Base-by-base conservation (phyloP, 495 filamentous ascomycete species). In the Xylaria telfairii region DNA sequence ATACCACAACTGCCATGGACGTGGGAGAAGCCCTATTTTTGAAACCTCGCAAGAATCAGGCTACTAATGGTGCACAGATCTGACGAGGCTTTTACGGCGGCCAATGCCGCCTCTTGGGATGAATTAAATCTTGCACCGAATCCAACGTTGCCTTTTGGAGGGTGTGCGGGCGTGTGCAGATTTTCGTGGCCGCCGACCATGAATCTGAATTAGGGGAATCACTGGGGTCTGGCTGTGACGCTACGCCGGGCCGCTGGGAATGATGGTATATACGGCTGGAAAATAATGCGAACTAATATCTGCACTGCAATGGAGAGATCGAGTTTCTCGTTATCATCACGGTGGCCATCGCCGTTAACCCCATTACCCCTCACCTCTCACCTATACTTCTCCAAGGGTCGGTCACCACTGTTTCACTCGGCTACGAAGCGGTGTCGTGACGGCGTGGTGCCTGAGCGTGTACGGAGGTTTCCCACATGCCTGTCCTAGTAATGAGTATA, bases 341-440 rank as follows among this genome's bases (percentile, higher is more conserved):
- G 47, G 24, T 54, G 37, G 4, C 13, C 24, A 56, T 32, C 37
- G 12, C 26, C 32, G 53, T 62, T 30, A 26, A 69, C 30, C 19
- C 56, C n/a, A 53, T 19, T 68, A 62, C 54, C 67, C 67, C 67
- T 61, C 56, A 69, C 56, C 67, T 61, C 56, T 62, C 56, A 49
- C 41, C 41, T 60, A n/a, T 39, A 7, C 9, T 64, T 64, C 39
- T 64, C 46, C n/a, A 68, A 61, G 15, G 53, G n/a, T 51, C 42
- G 53, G n/a, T 51, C 42, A 39, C 17, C 42, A 69, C 24, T 34
- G 67, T 61, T 69, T 51, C 67, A 61, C 44, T 69, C 56, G 53
- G 67, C 28, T 61, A 62, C 12, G 67, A 61, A 57, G 56, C 68
- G 59, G 60, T 57, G 57, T 42, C 67, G 57, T 57, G 59, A 32